phyloP scores from a whole-genome alignment of 2,329 filamentous ascomycete genomes.

The Hypoxylon sp. region DNA sequence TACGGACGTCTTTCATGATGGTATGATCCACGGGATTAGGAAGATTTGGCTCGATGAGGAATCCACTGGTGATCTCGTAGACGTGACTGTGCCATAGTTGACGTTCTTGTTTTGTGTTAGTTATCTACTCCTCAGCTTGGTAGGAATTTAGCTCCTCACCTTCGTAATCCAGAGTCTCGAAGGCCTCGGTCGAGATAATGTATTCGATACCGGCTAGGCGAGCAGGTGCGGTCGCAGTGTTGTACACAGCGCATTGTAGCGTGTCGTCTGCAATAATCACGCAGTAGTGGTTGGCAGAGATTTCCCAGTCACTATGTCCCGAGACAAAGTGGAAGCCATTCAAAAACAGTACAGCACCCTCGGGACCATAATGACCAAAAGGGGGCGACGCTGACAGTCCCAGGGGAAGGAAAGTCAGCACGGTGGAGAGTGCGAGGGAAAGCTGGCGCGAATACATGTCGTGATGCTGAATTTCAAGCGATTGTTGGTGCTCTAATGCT shows the following conservation, averaged over 20 bases:
- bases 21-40: conserved; percentile 36
- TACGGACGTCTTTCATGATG: conserved; percentile 40
- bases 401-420: conserved; percentile 16
- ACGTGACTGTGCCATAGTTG: conserved; percentile 39
- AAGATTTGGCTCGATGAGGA: conserved; percentile 33
- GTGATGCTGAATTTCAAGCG: neutral
- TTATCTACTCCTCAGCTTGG: neutral
- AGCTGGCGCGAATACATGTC: conserved; percentile 20
- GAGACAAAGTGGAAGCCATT: conserved; percentile 34
- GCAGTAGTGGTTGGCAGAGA: conserved; percentile 41
- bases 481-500: conserved; percentile 6
- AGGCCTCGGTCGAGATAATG: conserved; percentile 35
- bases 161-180: conserved; percentile 37
- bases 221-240: conserved; percentile 27
- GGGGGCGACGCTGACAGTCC: conserved; percentile 18
- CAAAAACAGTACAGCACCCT: conserved; percentile 26
- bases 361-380: conserved; percentile 28
- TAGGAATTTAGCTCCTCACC: conserved; percentile 13
- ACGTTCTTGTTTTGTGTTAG: conserved; percentile 30
- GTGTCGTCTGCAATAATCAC: conserved; percentile 36
- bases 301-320: conserved; percentile 34
- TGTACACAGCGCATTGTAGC: conserved; percentile 37
- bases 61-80: conserved; percentile 39
- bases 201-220: conserved; percentile 38
- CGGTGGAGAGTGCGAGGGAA: conserved; percentile 5